Evolutionary conservation across 495 filamentous ascomycete genomes (phyloP).

Genomic region (Amphirosellinia nigrospora): DNA sequence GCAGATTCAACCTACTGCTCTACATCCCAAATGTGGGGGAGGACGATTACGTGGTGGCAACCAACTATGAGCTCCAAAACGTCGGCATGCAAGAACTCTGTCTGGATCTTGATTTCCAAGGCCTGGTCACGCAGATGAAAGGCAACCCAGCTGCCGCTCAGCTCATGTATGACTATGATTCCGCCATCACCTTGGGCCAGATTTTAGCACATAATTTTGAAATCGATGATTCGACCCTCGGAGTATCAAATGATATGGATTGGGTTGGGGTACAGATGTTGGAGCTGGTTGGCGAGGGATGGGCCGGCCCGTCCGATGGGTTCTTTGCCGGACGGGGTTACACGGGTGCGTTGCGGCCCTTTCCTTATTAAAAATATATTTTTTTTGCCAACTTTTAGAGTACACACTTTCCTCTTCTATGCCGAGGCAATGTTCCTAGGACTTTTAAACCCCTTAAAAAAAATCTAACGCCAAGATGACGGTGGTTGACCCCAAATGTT

Average conservation of each 20-base stretch:
- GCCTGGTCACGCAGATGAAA: neutral
- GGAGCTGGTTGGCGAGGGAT: too few species aligned
- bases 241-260: neutral
- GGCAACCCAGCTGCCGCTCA: neutral
- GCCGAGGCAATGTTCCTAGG: too few species aligned
- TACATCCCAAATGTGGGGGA: neutral
- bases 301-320: too few species aligned
- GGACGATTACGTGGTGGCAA: neutral
- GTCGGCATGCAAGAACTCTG: neutral
- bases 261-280: too few species aligned
- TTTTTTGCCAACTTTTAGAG: too few species aligned
- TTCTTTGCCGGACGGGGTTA: too few species aligned
- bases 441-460: too few species aligned
- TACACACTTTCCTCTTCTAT: too few species aligned
- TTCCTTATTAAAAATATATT: too few species aligned
- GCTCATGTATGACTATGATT: neutral
- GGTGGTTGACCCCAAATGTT: too few species aligned
- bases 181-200: neutral
- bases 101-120: neutral
- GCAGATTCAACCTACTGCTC: neutral
- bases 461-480: too few species aligned
- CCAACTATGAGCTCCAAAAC: neutral
- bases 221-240: neutral
- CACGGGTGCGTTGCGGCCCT: too few species aligned
- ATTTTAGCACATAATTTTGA: neutral